Base-by-base conservation (phyloP, 2,329 filamentous ascomycete species). In the Ceratocystis albifundus region DNA sequence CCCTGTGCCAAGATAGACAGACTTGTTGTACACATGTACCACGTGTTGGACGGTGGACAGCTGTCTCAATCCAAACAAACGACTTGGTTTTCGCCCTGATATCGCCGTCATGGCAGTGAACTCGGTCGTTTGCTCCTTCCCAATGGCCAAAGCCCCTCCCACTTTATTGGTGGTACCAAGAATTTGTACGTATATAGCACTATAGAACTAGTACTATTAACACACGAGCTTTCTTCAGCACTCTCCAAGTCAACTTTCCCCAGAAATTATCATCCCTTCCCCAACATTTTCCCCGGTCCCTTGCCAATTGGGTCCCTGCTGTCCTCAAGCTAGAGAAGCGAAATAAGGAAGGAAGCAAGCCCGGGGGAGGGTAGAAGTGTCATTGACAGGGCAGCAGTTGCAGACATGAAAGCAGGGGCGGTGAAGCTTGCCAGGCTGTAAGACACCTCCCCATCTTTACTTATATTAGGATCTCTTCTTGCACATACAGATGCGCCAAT, bases 271-370 rank as follows among this genome's bases (percentile, higher is more conserved):
- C 20, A 8, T 25, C 20, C 12, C 50, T 32, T 57, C 53, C 53
- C 55, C 55, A 57, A 57, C 12, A 59, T n/a, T 32, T 36, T n/a
- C 55, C 12, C 17, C 55, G 2, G 12, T 17, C 12, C 25, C 55
- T 59, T 32, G 12, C n/a, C n/a, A 8, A 4, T 30, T 15, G 28
- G 10, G 15, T 36, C n/a, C 55, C n/a, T 30, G 6, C 55, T 32
- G 25, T 17, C 28, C 28, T 22, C 20, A 22, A 17, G 25, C 28
- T n/a, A 41, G 3, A 41, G 36, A 59, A 59, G 12, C n/a, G 8
- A 59, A 12, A 59, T 32, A 17, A 30, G 55, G 25, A 59, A 59
- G 55, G 55, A 59, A 59, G 15, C 22, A 50, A 50, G 30, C 55
- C 17, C 28, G 12, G 55, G 4, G 30, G 12, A 28, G 4, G 30